Base-by-base conservation (phyloP, 1,284 basidiomycete species). In the Uromyces viciae-fabae region DNA sequence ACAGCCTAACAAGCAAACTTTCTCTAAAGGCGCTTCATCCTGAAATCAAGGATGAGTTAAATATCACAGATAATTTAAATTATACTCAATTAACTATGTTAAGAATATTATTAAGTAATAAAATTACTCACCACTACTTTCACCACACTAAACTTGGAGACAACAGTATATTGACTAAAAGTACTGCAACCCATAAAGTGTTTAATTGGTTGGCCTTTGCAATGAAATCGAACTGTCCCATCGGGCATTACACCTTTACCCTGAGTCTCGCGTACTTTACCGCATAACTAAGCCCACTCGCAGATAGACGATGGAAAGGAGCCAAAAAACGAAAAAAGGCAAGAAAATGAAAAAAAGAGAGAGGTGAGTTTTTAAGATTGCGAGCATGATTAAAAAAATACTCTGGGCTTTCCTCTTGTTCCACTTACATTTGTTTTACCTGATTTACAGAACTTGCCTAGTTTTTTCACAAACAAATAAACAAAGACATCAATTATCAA, bases 141-240 rank as follows among this genome's bases (percentile, higher is more conserved):
- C 58, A 99, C 96, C 31, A 99, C 93, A 43, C 95, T 98, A 82
- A 95, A 95, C 85, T 99, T 94, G 72, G 94, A 94, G 4, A 99
- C 95, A 80, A 99, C 97, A 15, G 97, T 99, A 89, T 99, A 99
- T 87, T 99, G 95, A 33, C 94, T 95, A 88, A 99, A 99, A 4
- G 96, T 97, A 64, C 95, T 98, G 31, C 92, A 94, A 68, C 96
- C 96, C 97, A 99, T 99, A 84, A 99, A 99, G 87, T 98, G 95
- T 86, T 91, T 89, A 83, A 99, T 89, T 75, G 92, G 89, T 87
- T 97, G 89, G 69, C 95, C 96, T 83, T 93, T 93, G 88, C 92
- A 91, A 80, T 90, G 92, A 91, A 99, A 99, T 75, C 96, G 93
- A n/a, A 82, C 82, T n/a, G 92, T 92, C 81, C 90, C 91, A 86